A percentile compares a stretch with the other conserved stretches of the same genome.
These are phyloP conservation scores for Boletus pseudo-olivaceus DNA, from an alignment of 768 basidiomycete species.

Conservation along the genomic window DNA sequence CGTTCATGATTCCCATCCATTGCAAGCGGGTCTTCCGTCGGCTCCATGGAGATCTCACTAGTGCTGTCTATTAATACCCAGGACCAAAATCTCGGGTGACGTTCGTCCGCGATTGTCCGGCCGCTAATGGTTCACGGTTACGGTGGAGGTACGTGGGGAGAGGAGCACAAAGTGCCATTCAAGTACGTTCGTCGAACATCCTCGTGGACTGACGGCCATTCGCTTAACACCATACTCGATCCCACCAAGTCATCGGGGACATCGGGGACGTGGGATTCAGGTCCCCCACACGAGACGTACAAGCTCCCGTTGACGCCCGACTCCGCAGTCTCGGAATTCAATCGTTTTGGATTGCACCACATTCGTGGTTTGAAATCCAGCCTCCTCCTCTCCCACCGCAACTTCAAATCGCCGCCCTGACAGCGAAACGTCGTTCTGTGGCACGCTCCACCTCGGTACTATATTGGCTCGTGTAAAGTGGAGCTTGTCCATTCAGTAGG, in stretches of 20 bases:
- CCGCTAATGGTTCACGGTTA: neutral
- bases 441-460: neutral
- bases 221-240: neutral
- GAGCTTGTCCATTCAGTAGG: neutral
- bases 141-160: neutral
- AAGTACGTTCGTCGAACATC: neutral
- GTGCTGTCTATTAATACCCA: neutral
- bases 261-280: neutral
- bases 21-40: neutral
- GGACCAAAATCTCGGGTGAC: neutral
- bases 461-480: neutral
- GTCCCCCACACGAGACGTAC: neutral
- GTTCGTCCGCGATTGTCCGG: neutral
- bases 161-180: neutral
- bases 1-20: neutral
- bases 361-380: neutral
- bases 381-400: neutral
- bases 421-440: neutral
- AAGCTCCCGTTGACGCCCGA: neutral
- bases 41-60: neutral
- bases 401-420: constrained; percentile 3
- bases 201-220: neutral
- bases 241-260: neutral
- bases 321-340: neutral
- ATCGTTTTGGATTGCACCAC: neutral